Conservation (phyloP, 2,329 filamentous ascomycete genomes). For the Ceratocystis albifundus region DNA sequence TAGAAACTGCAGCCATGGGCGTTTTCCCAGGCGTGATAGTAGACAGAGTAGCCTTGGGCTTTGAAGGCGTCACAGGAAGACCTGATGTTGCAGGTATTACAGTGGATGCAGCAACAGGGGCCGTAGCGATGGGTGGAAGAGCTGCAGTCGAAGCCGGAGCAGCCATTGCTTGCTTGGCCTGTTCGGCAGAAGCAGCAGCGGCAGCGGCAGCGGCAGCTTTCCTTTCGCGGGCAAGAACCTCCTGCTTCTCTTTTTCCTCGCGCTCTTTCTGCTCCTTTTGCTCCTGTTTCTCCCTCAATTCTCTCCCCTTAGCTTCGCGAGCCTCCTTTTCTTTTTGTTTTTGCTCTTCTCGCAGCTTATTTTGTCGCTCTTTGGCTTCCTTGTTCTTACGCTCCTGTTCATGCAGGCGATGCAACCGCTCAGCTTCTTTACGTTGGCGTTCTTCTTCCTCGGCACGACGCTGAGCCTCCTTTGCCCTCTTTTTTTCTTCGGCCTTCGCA, state of each 20-base stretch:
- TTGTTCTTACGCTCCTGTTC: constrained; percentile 75
- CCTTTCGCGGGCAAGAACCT: background rate
- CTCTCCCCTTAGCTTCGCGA: constrained; percentile 60
- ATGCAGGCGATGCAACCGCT: constrained; percentile 64
- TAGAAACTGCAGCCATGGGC: constrained; percentile 30
- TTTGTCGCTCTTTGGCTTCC: constrained; percentile 53
- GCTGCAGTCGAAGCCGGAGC: constrained; percentile 1
- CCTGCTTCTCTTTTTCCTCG: constrained; percentile 14
- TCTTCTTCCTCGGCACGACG: constrained; percentile 87
- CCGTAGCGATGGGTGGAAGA: background rate
- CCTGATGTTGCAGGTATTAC: background rate
- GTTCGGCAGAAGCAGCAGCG: background rate
- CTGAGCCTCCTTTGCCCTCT: constrained; percentile 81
- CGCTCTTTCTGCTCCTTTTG: constrained; percentile 38
- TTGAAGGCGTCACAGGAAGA: constrained; percentile 9
- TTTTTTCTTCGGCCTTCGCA: constrained; percentile 75
- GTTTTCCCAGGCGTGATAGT: constrained; percentile 33
- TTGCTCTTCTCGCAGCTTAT: constrained; percentile 73
- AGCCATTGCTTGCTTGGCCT: background rate
- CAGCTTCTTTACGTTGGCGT: constrained; percentile 68
- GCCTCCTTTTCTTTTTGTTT: constrained; percentile 68
- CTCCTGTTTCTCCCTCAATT: constrained; percentile 34
- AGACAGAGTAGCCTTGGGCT: constrained; percentile 28
- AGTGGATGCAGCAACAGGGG: background rate
- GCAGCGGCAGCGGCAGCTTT: constrained; percentile 7